phyloP scores from a whole-genome alignment of 1,284 basidiomycete species.

The Puccinia sorghi region DNA sequence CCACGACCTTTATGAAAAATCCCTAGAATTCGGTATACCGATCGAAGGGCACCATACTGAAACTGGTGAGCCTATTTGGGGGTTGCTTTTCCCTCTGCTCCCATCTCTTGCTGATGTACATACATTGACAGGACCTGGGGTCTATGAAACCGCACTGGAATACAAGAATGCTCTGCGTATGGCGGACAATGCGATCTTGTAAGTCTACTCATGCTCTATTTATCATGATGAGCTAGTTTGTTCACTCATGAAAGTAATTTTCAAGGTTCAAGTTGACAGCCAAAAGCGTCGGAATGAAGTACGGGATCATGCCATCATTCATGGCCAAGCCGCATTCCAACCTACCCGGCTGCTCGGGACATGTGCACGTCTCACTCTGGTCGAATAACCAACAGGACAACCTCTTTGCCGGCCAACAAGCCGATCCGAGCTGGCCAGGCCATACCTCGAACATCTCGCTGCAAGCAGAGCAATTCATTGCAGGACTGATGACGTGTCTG shows the following conservation, averaged over 20 bases:
- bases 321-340: slow-evolving; percentile 77
- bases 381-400: slow-evolving; percentile 69
- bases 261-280: slow-evolving; percentile 78
- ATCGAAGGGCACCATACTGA: slow-evolving; percentile 79
- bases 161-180: slow-evolving; percentile 81
- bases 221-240: background rate
- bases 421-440: slow-evolving; percentile 32
- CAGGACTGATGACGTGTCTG: slow-evolving; percentile 82
- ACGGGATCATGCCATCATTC: slow-evolving; percentile 86
- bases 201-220: background rate
- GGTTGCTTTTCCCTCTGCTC: background rate
- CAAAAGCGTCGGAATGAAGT: slow-evolving; percentile 86
- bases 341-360: slow-evolving; percentile 62
- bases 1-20: slow-evolving; percentile 78
- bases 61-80: slow-evolving; percentile 39
- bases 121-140: slow-evolving; percentile 62
- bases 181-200: slow-evolving; percentile 86
- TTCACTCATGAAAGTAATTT: background rate
- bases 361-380: slow-evolving; percentile 85
- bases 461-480: slow-evolving; percentile 86
- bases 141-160: slow-evolving; percentile 89
- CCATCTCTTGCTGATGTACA: slow-evolving; percentile 57
- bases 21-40: slow-evolving; percentile 71
- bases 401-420: slow-evolving; percentile 69
- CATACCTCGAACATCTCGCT: slow-evolving; percentile 83